These are phyloP conservation scores for Lachnellula subtilissima DNA, from an alignment of 2,329 filamentous ascomycete genomes.

Conservation along the genomic window DNA sequence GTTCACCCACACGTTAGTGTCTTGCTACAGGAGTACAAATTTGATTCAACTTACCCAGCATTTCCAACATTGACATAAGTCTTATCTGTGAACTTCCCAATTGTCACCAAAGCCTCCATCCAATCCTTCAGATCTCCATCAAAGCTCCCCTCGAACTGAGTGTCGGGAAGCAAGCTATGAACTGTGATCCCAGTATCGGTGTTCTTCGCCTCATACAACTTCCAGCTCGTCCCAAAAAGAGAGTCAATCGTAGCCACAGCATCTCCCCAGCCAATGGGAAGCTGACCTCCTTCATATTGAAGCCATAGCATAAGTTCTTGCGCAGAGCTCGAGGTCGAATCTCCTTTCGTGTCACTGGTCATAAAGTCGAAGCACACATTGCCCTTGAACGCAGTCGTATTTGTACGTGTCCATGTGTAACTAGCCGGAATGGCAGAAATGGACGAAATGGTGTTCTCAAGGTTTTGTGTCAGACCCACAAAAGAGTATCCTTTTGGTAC, in stretches of 20 bases:
- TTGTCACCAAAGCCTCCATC: neutral
- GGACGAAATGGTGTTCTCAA: neutral
- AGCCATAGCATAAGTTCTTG: neutral
- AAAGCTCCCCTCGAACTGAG: neutral
- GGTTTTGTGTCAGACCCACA: neutral
- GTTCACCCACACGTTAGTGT: no score
- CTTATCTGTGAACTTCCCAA: neutral
- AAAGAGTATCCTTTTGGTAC: neutral
- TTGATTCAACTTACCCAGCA: neutral
- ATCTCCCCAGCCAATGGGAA: neutral
- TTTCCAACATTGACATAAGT: neutral
- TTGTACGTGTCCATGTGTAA: neutral
- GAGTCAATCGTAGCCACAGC: neutral
- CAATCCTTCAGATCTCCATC: neutral
- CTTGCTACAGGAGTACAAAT: neutral
- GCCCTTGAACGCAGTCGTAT: neutral
- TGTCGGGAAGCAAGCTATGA: neutral
- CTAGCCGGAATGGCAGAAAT: neutral
- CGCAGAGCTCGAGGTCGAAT: neutral
- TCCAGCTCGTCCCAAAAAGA: neutral
- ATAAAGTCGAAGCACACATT: neutral
- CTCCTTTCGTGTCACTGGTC: neutral
- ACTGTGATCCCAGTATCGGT: neutral
- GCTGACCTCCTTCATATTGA: neutral
- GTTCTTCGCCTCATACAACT: neutral